Evolutionary conservation across 2,329 filamentous ascomycete genomes (phyloP), one percentile per base, ranked within the genome.

Genomic region (Botryotinia narcissicola): DNA sequence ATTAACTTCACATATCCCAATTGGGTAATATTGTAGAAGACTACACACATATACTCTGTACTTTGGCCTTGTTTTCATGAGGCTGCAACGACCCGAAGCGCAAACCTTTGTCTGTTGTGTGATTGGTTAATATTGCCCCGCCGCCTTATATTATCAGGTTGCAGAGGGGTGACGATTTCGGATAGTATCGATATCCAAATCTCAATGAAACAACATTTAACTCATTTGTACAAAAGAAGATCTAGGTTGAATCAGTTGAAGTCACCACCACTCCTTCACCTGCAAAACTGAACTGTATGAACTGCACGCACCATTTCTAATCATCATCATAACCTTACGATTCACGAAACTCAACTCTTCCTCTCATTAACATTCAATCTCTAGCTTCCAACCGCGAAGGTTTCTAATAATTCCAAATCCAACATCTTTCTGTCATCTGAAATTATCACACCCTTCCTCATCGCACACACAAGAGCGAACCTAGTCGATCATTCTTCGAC

Each of bases 151-250:
- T 51, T 42, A 71, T 54, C 60, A 71, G 70, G 70, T 57, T 67
- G 46, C 37, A 59, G 70, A 72, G 70, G 61, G 70, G 70, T 72
- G 70, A 72, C 61, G 70, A 66, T 72, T 72, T 59, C 46, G 37
- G 6, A 71, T 22, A 14, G 35, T 40, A 64, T 70, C 51, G 37
- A 62, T 63, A 73, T 37, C 37, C 42, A 37, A 54, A 40, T 32
- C 16, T 54, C 16, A 12, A 40, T 68, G 64, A 68, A 68, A 51
- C 25, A 54, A 67, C 61, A n/a, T 51, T 54, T 40, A 12, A 12
- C 32, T 9, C 7, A 29, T 40, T 40, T 40, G 46, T 40, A 48
- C 64, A 51, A 68, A 18, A 40, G 64, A 68, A 68, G 51, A 14
- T 29, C 14, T 29, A 57, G n/a, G 16, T 16, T 57, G 48, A 9